These are phyloP conservation scores for Zymoseptoria pseudotritici DNA, from an alignment of 2,329 filamentous ascomycete species.

Conservation along the genomic window DNA sequence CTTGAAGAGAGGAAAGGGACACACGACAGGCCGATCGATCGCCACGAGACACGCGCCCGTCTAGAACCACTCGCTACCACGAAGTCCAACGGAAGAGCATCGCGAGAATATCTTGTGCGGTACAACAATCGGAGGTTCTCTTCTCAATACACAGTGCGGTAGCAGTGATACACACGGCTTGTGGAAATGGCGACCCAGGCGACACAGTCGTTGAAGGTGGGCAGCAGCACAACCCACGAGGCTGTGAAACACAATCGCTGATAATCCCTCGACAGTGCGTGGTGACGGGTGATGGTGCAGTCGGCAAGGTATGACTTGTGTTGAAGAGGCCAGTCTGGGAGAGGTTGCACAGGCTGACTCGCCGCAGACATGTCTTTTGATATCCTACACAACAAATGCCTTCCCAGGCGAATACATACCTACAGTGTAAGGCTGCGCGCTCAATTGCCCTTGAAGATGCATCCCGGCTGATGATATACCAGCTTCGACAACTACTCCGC, in stretches of 20 bases:
- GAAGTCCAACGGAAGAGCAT: neutral
- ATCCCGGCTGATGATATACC: conserved; percentile 4
- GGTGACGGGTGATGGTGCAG: conserved; percentile 97
- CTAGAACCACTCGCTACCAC: neutral
- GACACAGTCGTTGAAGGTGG: conserved; percentile 86
- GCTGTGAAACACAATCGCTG: conserved; percentile 4
- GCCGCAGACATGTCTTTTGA: conserved; percentile 86
- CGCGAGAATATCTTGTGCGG: neutral
- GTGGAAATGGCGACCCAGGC: conserved; percentile 63
- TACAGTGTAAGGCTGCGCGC: conserved; percentile 64
- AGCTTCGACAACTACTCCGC: conserved; percentile 99
- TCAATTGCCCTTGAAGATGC: neutral
- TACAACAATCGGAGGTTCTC: neutral
- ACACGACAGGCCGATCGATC: neutral
- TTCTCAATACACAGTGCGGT: neutral
- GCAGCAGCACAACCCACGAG: conserved; percentile 1
- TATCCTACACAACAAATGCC: conserved; percentile 98
- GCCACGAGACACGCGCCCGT: neutral
- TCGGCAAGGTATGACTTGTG: conserved; percentile 74
- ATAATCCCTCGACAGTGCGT: conserved; percentile 53
- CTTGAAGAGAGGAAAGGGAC: neutral
- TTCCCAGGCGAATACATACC: conserved; percentile 99
- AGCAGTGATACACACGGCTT: neutral
- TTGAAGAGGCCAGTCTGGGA: neutral
- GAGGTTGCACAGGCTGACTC: conserved; percentile 19